Conservation (phyloP, 257 asterid species). For the Rubia yunnanensis region DNA sequence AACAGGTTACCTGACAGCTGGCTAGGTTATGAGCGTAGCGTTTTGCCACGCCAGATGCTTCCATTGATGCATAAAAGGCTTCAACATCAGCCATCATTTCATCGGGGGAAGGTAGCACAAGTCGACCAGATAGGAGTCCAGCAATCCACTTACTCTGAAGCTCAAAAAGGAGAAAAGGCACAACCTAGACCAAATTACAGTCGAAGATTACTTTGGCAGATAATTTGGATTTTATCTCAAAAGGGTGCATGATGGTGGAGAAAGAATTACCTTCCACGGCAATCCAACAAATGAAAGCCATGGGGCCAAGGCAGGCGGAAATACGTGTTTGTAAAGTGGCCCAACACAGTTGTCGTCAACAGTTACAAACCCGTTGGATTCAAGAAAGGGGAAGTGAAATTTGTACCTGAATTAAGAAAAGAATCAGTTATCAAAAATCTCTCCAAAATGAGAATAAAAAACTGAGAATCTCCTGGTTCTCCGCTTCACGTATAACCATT, state of each 20-base stretch:
- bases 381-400: constrained; percentile 77
- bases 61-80: constrained; percentile 56
- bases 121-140: constrained; percentile 62
- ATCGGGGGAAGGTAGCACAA: constrained; percentile 46
- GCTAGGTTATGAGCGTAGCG: constrained; percentile 70
- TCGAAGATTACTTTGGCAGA: neutral
- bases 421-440: neutral
- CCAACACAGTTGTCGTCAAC: constrained; percentile 87
- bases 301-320: constrained; percentile 79
- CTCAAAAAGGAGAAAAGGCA: constrained; percentile 73
- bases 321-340: constrained; percentile 81
- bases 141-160: constrained; percentile 90
- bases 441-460: neutral
- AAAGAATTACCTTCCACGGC: constrained; percentile 78
- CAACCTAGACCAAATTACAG: constrained; percentile 45
- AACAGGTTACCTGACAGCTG: constrained; percentile 46
- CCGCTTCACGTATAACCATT: too few species aligned
- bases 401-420: constrained; percentile 51
- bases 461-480: too few species aligned
- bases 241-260: too few species aligned
- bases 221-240: neutral
- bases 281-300: constrained; percentile 84
- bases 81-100: constrained; percentile 66
- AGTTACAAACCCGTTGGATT: constrained; percentile 51
- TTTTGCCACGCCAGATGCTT: constrained; percentile 49